Base-by-base conservation (phyloP, 2,329 filamentous ascomycete species). In the Chrysoporthe cubensis region DNA sequence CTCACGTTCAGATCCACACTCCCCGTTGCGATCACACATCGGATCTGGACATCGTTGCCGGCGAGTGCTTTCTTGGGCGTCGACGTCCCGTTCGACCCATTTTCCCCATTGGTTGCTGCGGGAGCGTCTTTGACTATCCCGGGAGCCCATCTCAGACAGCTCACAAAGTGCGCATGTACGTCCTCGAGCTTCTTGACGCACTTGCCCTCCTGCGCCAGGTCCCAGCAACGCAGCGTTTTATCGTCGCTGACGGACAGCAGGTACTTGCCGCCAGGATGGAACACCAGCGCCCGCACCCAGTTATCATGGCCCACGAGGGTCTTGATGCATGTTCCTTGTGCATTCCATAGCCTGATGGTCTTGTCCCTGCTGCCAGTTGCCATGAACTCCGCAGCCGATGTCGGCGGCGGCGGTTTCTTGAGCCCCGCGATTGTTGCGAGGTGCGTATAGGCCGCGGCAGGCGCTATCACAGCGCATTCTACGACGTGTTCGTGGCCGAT, bases 171-270 rank as follows among this genome's bases (percentile, higher is more conserved):
- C 4, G 86, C 89, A 76, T 97, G 94, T 0, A 89, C 89, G 71
- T 93, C 92, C 48, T 85, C 84, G 18, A 98, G 81, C 0, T 88
- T 90, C 79, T 95, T 95, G 72, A 97, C 93, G 74, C 93, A 95
- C 75, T 94, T 94, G 54, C 92, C 93, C 77, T 97, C 94, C 76
- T 98, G 95, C 37, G 87, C 86, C 37, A 98, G 82, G 80, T 98
- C 95, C 95, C 95, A 98, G 82, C 94, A 97, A 66, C 94, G 86
- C 69, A 98, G 84, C 4, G 93, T 94, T 81, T 96, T 97, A 81
- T 98, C 95, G 77, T 98, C 95, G 18, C 91, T 87, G 26, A 91
- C 92, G 7, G 91, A 94, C 6, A 98, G 81, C 1, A 98, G 85
- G 75, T 96, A 97, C 79, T 95, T 96, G 56, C 95, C 95, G 9